Evolutionary conservation across 306 rosid genomes (phyloP), one percentile per base, ranked within the genome.

Genomic region (Castanea mollissima): DNA sequence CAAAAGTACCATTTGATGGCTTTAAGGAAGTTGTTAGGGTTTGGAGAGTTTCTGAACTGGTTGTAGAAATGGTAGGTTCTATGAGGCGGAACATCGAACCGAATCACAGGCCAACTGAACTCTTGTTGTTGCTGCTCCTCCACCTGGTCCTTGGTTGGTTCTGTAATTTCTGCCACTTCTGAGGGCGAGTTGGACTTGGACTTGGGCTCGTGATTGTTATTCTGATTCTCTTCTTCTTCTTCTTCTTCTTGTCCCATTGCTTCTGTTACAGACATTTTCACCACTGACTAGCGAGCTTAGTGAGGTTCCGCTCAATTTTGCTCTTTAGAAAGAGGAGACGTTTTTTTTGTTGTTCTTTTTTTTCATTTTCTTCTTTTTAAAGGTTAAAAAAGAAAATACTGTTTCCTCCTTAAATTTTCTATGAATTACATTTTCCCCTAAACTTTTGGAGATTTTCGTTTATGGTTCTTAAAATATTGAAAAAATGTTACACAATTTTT

Each of bases 1-100:
- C 16, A 38, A 15, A 76, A 6, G 58, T 79, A 94, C 98, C 99
- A 95, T 89, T 90, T 93, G 80, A 90, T 91, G 80, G 85, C 91
- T 77, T 95, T 93, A 85, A 91, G 87, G 71, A 95, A 95, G 81
- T 89, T 95, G 88, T 95, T 92, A 83, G 94, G 97, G 89, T 89
- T 87, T 46, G 94, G 14, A 70, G 84, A 64, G 83, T 89, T 71
- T 69, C 78, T 74, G 90, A 92, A 95, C 89, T 95, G 98, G 58
- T 56, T 86, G 79, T 85, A 84, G 81, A 95, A 95, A 76, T 91
- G 95, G 88, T 88, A 86, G 83, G 88, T 82, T 86, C 91, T 83
- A 6, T 83, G 85, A 4, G 99, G 96, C 58, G 89, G 77, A n/a
- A 83, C 76, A 56, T 88, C 88, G 82, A 91, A 93, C 14, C 87